phyloP scores from a whole-genome alignment of 805 yeast species.

The Jamesozyma piceae region DNA sequence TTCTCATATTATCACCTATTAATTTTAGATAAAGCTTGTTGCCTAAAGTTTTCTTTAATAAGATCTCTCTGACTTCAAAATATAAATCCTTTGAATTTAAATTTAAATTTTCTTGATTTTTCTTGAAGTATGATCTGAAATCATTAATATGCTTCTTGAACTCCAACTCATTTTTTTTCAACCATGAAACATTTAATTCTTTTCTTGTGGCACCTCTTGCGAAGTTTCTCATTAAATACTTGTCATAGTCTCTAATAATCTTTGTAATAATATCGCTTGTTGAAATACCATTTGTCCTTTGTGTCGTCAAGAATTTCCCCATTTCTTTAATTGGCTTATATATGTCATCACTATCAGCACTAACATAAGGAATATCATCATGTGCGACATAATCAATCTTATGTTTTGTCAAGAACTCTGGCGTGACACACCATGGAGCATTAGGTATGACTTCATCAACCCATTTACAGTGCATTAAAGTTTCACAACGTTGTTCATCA shows the following conservation, averaged over 20 bases:
- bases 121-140: conserved; percentile 77
- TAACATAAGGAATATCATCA: conserved; percentile 91
- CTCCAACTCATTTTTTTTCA: conserved; percentile 92
- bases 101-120: conserved; percentile 57
- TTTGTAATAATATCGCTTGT: conserved; percentile 94
- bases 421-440: conserved; percentile 93
- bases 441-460: conserved; percentile 92
- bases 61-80: conserved; percentile 71
- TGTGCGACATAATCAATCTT: conserved; percentile 94
- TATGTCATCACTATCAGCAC: conserved; percentile 83
- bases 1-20: conserved; percentile 20
- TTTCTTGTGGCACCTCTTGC: conserved; percentile 96
- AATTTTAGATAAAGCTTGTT: conserved; percentile 26
- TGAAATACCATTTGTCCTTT: conserved; percentile 92
- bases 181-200: conserved; percentile 94
- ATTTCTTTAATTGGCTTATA: conserved; percentile 83
- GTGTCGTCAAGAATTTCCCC: conserved; percentile 90
- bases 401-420: conserved; percentile 69
- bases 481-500: conserved; percentile 81
- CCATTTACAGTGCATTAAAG: conserved; percentile 91
- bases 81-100: conserved; percentile 74
- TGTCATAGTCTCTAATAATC: conserved; percentile 91
- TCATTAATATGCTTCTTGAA: conserved; percentile 83
- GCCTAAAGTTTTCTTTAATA: conserved; percentile 32
- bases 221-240: conserved; percentile 91